phyloP scores from a whole-genome alignment of 805 yeast species.

The Pichia scutulata region DNA sequence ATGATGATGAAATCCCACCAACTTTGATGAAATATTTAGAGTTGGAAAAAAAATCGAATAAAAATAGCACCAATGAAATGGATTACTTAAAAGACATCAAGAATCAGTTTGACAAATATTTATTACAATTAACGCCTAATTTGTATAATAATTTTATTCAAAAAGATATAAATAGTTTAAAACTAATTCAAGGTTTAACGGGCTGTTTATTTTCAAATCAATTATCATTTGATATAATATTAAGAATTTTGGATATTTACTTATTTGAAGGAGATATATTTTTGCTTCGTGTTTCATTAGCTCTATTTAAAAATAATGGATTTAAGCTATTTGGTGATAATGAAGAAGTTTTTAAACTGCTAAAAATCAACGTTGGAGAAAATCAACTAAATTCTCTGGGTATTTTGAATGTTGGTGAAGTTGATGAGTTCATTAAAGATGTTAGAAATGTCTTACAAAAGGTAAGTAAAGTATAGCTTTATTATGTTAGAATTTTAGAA shows the following conservation, averaged over 20 bases:
- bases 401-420: constrained; percentile 43
- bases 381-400: constrained; percentile 18
- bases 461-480: background rate
- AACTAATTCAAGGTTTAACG: constrained; percentile 37
- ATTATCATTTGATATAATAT: constrained; percentile 38
- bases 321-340: constrained; percentile 45
- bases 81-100: constrained; percentile 33
- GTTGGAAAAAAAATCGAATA: constrained; percentile 1
- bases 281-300: constrained; percentile 46
- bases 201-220: constrained; percentile 39
- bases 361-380: constrained; percentile 15
- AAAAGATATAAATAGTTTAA: constrained; percentile 33
- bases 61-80: background rate
- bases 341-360: constrained; percentile 35
- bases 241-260: constrained; percentile 49
- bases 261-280: constrained; percentile 56
- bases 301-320: constrained; percentile 40
- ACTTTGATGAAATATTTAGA: constrained; percentile 12
- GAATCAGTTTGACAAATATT: constrained; percentile 40
- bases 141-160: constrained; percentile 44
- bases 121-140: constrained; percentile 37
- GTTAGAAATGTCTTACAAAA: constrained; percentile 34
- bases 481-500: background rate
- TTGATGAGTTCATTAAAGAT: constrained; percentile 38
- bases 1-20: background rate